These are phyloP conservation scores for Gracilaria caudata DNA, from an alignment of 23 red algal genomes.

Conservation along the genomic window DNA sequence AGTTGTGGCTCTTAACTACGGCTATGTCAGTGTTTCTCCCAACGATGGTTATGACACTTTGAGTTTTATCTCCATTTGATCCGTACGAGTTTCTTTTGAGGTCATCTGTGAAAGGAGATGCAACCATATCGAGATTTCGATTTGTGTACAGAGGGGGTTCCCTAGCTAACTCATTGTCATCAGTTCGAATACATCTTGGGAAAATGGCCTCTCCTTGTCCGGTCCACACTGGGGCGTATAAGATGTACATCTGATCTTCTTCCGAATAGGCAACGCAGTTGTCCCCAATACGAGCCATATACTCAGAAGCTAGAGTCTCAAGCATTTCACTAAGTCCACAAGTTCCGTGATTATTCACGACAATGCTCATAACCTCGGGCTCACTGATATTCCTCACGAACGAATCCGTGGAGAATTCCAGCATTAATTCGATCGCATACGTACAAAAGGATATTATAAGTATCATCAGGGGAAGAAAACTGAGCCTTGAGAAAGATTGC, in stretches of 20 bases:
- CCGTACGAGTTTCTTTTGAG: conserved; percentile 6
- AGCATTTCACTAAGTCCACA: not conserved
- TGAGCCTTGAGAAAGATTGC: not conserved
- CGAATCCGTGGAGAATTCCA: conserved; percentile 16
- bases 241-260: conserved; percentile 1
- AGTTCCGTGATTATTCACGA: not conserved
- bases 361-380: not conserved
- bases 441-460: not conserved
- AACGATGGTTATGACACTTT: not conserved
- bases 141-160: not conserved
- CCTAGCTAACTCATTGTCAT: not conserved
- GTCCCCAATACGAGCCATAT: not conserved
- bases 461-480: not conserved
- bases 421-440: not conserved
- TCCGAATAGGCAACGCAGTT: conserved; percentile 6
- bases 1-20: too few relatives aligned
- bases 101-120: not conserved
- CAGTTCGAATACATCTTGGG: not conserved
- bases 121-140: not conserved
- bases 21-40: not conserved
- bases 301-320: not conserved
- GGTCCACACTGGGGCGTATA: not conserved
- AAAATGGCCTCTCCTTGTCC: not conserved
- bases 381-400: not conserved
- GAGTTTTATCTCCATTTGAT: conserved; percentile 14